Conservation (phyloP, 768 basidiomycete species). For the Stropharia rugosoannulata region DNA sequence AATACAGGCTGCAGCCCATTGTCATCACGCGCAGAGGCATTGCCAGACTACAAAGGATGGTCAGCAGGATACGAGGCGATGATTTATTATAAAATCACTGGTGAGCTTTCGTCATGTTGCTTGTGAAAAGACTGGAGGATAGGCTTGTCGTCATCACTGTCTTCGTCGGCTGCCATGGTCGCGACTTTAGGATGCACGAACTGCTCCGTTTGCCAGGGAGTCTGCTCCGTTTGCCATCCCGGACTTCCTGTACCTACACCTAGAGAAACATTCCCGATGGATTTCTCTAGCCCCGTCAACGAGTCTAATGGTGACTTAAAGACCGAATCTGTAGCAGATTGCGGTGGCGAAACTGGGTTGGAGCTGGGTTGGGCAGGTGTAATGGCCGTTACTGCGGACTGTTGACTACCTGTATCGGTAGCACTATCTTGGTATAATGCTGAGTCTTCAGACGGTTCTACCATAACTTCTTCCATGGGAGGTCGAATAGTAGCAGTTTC, state of each 20-base stretch:
- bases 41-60: background rate
- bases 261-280: slow-evolving; percentile 37
- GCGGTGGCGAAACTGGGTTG: slow-evolving; percentile 9
- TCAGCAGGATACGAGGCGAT: background rate
- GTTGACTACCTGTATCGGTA: background rate
- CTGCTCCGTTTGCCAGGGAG: slow-evolving; percentile 36
- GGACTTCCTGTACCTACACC: slow-evolving; percentile 31
- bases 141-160: slow-evolving; percentile 69
- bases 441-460: slow-evolving; percentile 12
- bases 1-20: slow-evolving; percentile 70
- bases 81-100: slow-evolving; percentile 22
- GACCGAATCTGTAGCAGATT: slow-evolving; percentile 17
- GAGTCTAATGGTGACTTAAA: slow-evolving; percentile 36
- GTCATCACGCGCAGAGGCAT: slow-evolving; percentile 29
- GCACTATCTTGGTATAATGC: slow-evolving; percentile 4
- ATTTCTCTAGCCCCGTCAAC: slow-evolving; percentile 26
- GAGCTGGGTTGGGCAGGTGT: slow-evolving; percentile 5
- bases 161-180: slow-evolving; percentile 40
- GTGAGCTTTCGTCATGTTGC: slow-evolving; percentile 24
- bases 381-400: slow-evolving; percentile 6
- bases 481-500: slow-evolving; percentile 45
- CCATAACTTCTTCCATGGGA: slow-evolving; percentile 19
- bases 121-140: slow-evolving; percentile 48
- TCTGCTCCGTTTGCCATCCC: slow-evolving; percentile 52
- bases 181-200: slow-evolving; percentile 13